Evolutionary conservation across 2,329 filamentous ascomycete species (phyloP).

Genomic region (Dactylonectria macrodidyma): DNA sequence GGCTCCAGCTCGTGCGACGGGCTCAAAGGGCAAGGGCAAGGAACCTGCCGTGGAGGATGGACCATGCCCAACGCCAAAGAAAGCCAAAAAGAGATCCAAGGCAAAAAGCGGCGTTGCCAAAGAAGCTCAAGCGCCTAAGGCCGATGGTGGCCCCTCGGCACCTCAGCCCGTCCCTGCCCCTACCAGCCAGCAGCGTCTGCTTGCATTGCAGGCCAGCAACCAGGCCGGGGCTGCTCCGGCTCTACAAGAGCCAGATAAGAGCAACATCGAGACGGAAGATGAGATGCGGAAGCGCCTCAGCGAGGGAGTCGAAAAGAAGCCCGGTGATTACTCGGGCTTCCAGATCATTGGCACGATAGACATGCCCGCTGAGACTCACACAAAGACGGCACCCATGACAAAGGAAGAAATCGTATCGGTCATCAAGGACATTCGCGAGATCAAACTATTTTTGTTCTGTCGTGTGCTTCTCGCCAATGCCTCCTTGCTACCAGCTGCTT

Average conservation of each 20-base stretch:
- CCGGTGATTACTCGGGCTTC: conserved; percentile 32
- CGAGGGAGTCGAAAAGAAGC: conserved; percentile 48
- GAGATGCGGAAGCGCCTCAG: conserved; percentile 48
- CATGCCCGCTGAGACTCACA: conserved; percentile 44
- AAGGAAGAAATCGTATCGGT: conserved; percentile 43
- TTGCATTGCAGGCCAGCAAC: conserved; percentile 33
- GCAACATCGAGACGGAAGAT: conserved; percentile 47
- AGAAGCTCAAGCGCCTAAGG: too few species aligned
- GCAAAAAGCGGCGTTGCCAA: conserved; percentile 21
- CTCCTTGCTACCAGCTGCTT: conserved; percentile 45
- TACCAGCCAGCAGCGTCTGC: conserved; percentile 35
- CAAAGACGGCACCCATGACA: conserved; percentile 46
- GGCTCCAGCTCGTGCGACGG: neutral
- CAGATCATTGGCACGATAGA: conserved; percentile 46
- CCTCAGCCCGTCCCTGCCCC: too few species aligned
- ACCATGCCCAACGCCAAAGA: conserved; percentile 21
- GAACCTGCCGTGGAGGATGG: conserved; percentile 1
- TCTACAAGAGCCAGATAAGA: conserved; percentile 43
- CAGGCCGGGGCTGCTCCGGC: neutral
- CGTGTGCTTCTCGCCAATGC: conserved; percentile 46
- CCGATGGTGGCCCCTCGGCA: neutral
- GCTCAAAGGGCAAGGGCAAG: neutral
- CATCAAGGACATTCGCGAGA: conserved; percentile 45
- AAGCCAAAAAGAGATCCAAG: conserved; percentile 39
- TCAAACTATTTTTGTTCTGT: conserved; percentile 48